These are phyloP conservation scores for Aspergillus costaricaensis DNA, from an alignment of 2,329 filamentous ascomycete species.

Conservation along the genomic window DNA sequence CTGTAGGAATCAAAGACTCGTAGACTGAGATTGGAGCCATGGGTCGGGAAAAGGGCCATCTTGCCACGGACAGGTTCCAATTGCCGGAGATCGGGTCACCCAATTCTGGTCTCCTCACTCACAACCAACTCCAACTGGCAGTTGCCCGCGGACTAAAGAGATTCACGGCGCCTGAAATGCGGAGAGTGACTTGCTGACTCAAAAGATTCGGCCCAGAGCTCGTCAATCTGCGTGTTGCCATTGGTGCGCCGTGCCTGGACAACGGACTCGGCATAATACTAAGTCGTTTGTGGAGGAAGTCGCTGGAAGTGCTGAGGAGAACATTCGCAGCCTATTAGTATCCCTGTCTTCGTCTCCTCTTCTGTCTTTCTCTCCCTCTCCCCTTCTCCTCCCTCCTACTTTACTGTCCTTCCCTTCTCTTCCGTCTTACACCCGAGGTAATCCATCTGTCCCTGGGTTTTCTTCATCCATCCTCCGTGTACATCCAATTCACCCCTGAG, in stretches of 20 bases:
- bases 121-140: no score
- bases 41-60: background rate
- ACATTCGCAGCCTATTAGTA: constrained; percentile 15
- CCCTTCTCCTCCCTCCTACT: background rate
- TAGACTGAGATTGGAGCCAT: no score
- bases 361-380: constrained; percentile 13
- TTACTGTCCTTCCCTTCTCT: background rate
- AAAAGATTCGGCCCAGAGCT: constrained; percentile 24
- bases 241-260: constrained; percentile 18
- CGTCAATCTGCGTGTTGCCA: constrained; percentile 12
- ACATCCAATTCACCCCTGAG: background rate
- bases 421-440: constrained; percentile 1
- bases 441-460: background rate
- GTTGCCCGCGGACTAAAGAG: background rate
- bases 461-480: background rate
- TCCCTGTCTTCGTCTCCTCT: constrained; percentile 15
- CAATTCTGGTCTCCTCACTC: background rate
- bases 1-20: no score
- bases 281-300: constrained; percentile 6
- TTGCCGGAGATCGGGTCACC: background rate
- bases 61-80: no score
- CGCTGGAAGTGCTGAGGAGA: constrained; percentile 1
- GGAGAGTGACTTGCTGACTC: constrained; percentile 25
- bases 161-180: constrained; percentile 16
- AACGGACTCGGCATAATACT: constrained; percentile 11